phyloP scores from a whole-genome alignment of 306 rosid species.

The Prinsepia uniflora region DNA sequence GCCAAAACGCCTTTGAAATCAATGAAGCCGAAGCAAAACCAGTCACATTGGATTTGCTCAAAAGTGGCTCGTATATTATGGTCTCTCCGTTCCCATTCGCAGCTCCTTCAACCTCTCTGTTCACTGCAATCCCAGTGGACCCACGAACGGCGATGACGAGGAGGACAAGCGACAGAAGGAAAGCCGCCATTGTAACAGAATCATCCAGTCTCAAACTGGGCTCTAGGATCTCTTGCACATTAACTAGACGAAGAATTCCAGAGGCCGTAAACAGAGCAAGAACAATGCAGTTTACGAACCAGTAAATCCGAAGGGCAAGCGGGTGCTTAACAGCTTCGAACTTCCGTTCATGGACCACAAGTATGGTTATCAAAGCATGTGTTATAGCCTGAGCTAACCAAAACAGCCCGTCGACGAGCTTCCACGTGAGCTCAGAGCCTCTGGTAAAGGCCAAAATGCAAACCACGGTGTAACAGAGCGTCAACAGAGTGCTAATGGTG shows the following conservation, averaged over 20 bases:
- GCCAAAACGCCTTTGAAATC: constrained; percentile 68
- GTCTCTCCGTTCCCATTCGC: constrained; percentile 32
- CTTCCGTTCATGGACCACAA: constrained; percentile 57
- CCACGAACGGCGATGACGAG: constrained; percentile 51
- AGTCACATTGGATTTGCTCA: constrained; percentile 42
- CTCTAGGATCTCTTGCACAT: constrained; percentile 23
- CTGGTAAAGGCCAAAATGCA: constrained; percentile 41
- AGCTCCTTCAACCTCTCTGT: constrained; percentile 23
- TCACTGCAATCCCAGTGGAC: constrained; percentile 48
- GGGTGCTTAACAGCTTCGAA: constrained; percentile 64
- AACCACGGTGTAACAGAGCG: constrained; percentile 40
- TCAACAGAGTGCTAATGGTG: constrained; percentile 36
- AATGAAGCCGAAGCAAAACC: constrained; percentile 80
- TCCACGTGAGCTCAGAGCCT: constrained; percentile 44
- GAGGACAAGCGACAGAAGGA: constrained; percentile 58
- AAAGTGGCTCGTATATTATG: constrained; percentile 23
- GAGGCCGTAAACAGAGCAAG: constrained; percentile 55
- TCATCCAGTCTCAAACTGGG: constrained; percentile 57
- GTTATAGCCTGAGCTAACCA: constrained; percentile 72
- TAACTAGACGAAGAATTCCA: constrained; percentile 55
- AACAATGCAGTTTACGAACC: constrained; percentile 49
- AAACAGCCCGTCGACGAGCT: constrained; percentile 48
- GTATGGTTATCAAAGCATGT: constrained; percentile 44
- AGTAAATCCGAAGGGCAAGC: constrained; percentile 58
- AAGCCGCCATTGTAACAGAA: constrained; percentile 42